Base-by-base conservation (phyloP, 2,329 filamentous ascomycete genomes). In the Colletotrichum coccodes region DNA sequence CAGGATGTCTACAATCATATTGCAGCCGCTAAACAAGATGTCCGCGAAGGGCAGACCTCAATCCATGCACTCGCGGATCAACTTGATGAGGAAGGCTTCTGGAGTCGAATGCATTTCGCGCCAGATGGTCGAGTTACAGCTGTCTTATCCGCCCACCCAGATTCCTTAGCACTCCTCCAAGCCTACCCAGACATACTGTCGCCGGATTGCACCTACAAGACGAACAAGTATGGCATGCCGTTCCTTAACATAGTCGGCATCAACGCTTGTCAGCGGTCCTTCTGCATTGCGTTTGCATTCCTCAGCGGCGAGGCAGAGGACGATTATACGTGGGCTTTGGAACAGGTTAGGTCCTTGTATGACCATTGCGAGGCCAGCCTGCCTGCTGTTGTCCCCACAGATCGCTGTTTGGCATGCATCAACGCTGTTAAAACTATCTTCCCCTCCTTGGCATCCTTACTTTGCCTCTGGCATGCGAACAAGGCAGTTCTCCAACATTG, bases 251-350 rank as follows among this genome's bases (percentile, higher is more conserved):
- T 54, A 28, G 52, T 40, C 28, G 34, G 34, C 12, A 63, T 76
- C 63, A 52, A 74, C 65, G 58, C 66, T 42, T 75, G 46, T 42
- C 18, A 73, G 36, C 49, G 57, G 2, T 72, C 70, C 2, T 76
- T 75, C 42, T 76, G 46, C 60, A 74, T 75, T 49, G 64, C 70
- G 8, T 75, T 75, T 70, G 69, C 65, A 50, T 75, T 75, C 32
- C 60, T 74, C 0, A 70, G 42, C 52, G 49, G 71, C 16, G 65
- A 75, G 30, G 16, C 47, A 14, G 60, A 74, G 36, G 47, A 68
- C 32, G 63, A 75, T 47, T 75, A 72, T 61, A 38, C 59, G 0
- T 75, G 60, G 72, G 73, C 71, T n/a, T 46, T 75, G 16, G 60
- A 73, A 12, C 62, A 47, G 40, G 62, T 75, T 3, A 60, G 63